Evolutionary conservation across 2,329 filamentous ascomycete genomes (phyloP).

Genomic region (Beauveria sp.): DNA sequence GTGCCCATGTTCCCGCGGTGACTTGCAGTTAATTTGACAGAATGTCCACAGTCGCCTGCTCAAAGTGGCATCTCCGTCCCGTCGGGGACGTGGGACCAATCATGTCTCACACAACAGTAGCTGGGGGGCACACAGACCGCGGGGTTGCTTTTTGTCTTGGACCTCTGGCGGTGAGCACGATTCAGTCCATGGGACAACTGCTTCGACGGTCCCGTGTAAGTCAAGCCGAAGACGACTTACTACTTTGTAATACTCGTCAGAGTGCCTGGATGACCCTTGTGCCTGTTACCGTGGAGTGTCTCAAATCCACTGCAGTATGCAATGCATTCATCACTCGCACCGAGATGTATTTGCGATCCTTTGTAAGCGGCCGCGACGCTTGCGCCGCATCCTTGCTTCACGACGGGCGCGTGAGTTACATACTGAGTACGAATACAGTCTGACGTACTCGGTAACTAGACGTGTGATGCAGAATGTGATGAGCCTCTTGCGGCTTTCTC

Average conservation of each 20-base stretch:
- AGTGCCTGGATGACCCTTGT: background rate
- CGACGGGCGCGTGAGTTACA: background rate
- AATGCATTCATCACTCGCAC: too few relatives aligned
- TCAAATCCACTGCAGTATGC: too few relatives aligned
- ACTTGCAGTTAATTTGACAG: background rate
- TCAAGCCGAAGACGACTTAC: background rate
- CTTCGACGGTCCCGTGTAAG: conserved; percentile 1
- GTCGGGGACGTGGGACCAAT: background rate
- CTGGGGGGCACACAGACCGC: background rate
- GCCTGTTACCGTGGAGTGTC: too few relatives aligned
- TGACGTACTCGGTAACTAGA: background rate
- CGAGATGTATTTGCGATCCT: too few relatives aligned
- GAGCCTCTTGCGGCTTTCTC: background rate
- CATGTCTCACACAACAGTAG: background rate
- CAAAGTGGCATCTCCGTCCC: background rate
- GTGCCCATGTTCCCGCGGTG: background rate
- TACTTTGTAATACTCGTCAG: background rate
- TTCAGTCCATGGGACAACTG: background rate
- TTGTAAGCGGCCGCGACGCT: background rate
- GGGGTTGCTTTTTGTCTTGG: background rate
- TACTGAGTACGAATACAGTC: background rate
- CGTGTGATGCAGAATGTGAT: background rate
- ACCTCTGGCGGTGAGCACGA: conserved; percentile 6
- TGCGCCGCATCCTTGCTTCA: background rate
- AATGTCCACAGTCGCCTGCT: background rate